Evolutionary conservation across 2,329 filamentous ascomycete species (phyloP).

Genomic region (Trichoderma koningiopsis): DNA sequence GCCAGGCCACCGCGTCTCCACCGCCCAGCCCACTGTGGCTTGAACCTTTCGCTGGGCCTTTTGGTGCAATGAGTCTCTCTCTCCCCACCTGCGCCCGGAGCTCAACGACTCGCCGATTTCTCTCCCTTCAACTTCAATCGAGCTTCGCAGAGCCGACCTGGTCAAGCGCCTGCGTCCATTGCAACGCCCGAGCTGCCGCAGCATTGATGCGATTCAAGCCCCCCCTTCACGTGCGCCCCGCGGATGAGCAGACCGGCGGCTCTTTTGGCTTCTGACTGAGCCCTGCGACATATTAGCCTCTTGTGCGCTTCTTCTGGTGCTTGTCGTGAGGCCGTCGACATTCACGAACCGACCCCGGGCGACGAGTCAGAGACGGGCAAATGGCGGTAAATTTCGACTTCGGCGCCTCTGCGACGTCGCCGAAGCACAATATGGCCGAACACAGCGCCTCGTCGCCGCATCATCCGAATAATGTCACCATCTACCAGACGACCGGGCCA

Average conservation of each 20-base stretch:
- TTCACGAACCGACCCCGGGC: neutral
- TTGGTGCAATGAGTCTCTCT: neutral
- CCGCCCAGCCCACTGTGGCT: constrained; percentile 22
- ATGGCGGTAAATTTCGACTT: constrained; percentile 32
- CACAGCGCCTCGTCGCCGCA: constrained; percentile 28
- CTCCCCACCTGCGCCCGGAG: constrained; percentile 18
- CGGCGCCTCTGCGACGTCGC: constrained; percentile 29
- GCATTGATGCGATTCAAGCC: constrained; percentile 22
- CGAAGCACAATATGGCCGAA: constrained; percentile 31
- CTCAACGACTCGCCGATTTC: constrained; percentile 15
- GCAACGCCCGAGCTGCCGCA: constrained; percentile 4
- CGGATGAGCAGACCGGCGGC: constrained; percentile 18
- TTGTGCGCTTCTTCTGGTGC: neutral
- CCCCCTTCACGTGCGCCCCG: constrained; percentile 15
- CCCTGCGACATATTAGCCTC: constrained; percentile 6
- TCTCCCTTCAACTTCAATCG: constrained; percentile 13
- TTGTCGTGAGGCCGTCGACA: neutral
- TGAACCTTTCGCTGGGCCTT: constrained; percentile 5
- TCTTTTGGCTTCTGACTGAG: neutral
- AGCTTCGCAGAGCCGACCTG: neutral
- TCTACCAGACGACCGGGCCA: constrained; percentile 45
- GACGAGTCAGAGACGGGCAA: neutral
- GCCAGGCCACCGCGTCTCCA: constrained; percentile 1
- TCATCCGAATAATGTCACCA: constrained; percentile 40
- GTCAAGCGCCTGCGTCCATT: constrained; percentile 5